Conservation (phyloP, 345 rosid species). For the Eutrema heterophyllum region DNA sequence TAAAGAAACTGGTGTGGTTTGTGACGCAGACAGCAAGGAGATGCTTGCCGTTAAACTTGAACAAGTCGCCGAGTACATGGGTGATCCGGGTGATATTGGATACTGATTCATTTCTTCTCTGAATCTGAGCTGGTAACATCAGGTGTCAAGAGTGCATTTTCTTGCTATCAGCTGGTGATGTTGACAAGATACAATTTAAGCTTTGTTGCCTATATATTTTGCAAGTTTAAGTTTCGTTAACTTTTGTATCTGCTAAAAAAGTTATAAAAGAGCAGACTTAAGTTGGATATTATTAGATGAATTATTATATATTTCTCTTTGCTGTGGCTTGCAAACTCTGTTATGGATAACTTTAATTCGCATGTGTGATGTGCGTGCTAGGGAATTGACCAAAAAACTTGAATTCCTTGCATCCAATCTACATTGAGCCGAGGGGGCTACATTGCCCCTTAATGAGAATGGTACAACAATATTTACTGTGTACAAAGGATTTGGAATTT, state of each 20-base stretch:
- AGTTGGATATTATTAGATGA: not conserved
- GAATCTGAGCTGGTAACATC: not conserved
- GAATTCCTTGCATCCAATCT: not conserved
- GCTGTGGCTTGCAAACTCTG: not conserved
- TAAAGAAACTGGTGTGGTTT: slow-evolving; percentile 55
- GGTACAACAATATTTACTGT: not conserved
- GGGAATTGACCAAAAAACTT: not conserved
- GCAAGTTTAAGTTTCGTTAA: not conserved
- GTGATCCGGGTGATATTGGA: slow-evolving; percentile 54
- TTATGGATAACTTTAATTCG: not conserved
- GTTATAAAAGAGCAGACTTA: not conserved
- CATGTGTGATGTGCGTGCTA: not conserved
- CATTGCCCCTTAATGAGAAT: not conserved
- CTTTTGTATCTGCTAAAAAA: not conserved
- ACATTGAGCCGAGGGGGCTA: not conserved
- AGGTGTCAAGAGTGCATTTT: not conserved
- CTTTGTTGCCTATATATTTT: not conserved
- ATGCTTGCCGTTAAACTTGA: slow-evolving; percentile 65
- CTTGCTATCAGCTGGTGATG: not conserved
- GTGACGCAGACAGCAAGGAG: slow-evolving; percentile 57
- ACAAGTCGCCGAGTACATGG: slow-evolving; percentile 78
- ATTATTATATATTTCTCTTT: not conserved
- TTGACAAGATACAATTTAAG: not conserved
- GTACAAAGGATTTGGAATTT: not conserved
- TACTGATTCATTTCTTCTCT: slow-evolving; percentile 25